Evolutionary conservation across 78 protist species (phyloP).

Genomic region (Neovahlkampfia damariscottae): DNA sequence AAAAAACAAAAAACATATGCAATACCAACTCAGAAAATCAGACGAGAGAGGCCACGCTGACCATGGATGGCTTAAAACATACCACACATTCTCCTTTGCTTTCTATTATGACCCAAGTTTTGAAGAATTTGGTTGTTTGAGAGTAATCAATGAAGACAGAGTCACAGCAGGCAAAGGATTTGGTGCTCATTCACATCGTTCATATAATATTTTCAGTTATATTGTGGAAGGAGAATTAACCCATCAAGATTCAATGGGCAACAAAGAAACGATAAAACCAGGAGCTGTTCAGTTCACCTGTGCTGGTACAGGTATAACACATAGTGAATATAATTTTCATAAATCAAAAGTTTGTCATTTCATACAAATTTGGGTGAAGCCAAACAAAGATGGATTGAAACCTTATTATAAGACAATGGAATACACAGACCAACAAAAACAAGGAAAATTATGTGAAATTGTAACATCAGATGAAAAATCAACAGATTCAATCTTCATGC

Average conservation of each 20-base stretch:
- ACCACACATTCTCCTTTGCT: conserved; percentile 52
- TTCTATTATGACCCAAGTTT: conserved; percentile 15
- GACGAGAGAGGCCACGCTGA: too few relatives aligned
- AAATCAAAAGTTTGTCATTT: conserved; percentile 28
- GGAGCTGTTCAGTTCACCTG: conserved; percentile 49
- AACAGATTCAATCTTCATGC: too few relatives aligned
- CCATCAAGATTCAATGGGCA: conserved; percentile 48
- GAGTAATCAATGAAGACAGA: conserved; percentile 55
- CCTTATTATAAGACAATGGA: too few relatives aligned
- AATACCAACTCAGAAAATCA: too few relatives aligned
- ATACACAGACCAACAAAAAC: too few relatives aligned
- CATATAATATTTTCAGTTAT: conserved; percentile 47
- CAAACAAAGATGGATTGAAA: too few relatives aligned
- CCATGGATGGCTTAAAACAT: too few relatives aligned
- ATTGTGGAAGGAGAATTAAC: conserved; percentile 46
- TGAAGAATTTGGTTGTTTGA: conserved; percentile 32
- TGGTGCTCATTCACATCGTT: conserved; percentile 40
- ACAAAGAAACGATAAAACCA: conserved; percentile 39
- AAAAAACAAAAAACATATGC: too few relatives aligned
- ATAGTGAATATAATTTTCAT: conserved; percentile 26
- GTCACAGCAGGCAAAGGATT: conserved; percentile 38
- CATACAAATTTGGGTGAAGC: conserved; percentile 55
- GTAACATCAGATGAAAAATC: too few relatives aligned
- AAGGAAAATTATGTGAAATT: too few relatives aligned
- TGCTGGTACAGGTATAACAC: conserved; percentile 55